A percentile compares a stretch with the other conserved stretches of the same genome.
These are phyloP conservation scores for Malassezia restricta DNA, from an alignment of 1,284 basidiomycete species.

Conservation along the genomic window DNA sequence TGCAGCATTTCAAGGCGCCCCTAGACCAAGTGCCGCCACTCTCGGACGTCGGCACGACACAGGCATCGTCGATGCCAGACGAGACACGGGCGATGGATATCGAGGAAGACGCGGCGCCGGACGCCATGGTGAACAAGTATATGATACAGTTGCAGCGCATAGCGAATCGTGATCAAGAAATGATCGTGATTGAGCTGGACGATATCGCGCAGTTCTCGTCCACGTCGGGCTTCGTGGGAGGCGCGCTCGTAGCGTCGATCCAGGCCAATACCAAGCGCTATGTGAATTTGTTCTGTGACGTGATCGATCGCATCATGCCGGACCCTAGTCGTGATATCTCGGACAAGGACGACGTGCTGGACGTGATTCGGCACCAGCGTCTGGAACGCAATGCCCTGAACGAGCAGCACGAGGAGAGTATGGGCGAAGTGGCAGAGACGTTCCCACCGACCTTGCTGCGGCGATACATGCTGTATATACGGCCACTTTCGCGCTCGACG, in stretches of 20 bases:
- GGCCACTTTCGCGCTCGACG: constrained; percentile 53
- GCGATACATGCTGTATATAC: constrained; percentile 91
- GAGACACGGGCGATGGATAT: constrained; percentile 14
- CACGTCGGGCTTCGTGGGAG: constrained; percentile 13
- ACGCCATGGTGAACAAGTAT: constrained; percentile 58
- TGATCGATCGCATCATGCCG: constrained; percentile 61
- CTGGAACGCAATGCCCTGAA: constrained; percentile 70
- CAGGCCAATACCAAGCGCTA: constrained; percentile 78
- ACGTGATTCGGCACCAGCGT: constrained; percentile 59
- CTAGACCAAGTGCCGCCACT: constrained; percentile 18
- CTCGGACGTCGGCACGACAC: constrained; percentile 7
- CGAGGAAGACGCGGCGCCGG: neutral
- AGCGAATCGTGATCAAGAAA: constrained; percentile 80
- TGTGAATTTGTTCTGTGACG: constrained; percentile 74
- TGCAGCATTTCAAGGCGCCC: constrained; percentile 32
- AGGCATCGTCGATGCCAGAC: constrained; percentile 12
- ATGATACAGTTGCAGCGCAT: constrained; percentile 83
- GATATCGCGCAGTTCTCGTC: constrained; percentile 54
- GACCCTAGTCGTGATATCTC: constrained; percentile 69
- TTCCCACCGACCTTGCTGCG: constrained; percentile 72
- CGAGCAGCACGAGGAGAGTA: constrained; percentile 44
- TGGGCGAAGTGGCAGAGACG: constrained; percentile 21
- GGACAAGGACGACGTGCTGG: constrained; percentile 52
- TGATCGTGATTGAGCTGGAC: constrained; percentile 67
- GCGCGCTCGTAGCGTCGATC: constrained; percentile 49